A percentile compares a stretch with the other conserved stretches of the same genome.
phyloP scores from a whole-genome alignment of 257 asterid genomes.

The Jasminum sambac region DNA sequence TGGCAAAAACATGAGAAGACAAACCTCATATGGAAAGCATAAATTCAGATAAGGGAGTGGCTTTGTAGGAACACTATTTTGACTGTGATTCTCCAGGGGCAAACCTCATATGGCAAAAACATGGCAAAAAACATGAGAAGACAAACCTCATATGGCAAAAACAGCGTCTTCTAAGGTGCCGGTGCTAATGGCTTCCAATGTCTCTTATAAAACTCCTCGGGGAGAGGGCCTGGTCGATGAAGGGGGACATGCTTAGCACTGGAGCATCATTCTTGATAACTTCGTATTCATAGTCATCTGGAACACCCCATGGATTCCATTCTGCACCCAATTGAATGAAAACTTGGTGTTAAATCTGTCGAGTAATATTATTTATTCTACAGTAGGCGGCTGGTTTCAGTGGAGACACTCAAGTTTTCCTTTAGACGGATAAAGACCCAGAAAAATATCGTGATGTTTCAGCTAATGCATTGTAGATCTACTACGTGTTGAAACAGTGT shows the following conservation, averaged over 20 bases:
- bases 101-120: conserved; percentile 12
- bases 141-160: conserved; percentile 16
- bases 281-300: conserved; percentile 93
- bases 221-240: conserved; percentile 99
- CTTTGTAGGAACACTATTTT: conserved; percentile 34
- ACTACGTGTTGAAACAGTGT: background rate
- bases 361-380: conserved; percentile 1
- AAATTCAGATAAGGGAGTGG: background rate
- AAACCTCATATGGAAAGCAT: background rate
- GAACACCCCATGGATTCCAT: conserved; percentile 96
- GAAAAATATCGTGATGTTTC: background rate
- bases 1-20: background rate
- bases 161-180: conserved; percentile 58
- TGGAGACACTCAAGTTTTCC: background rate
- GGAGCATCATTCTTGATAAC: conserved; percentile 95
- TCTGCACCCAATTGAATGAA: conserved; percentile 44
- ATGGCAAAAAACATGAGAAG: background rate
- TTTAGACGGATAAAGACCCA: background rate
- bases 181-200: conserved; percentile 55
- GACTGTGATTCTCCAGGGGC: conserved; percentile 51
- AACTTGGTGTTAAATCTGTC: conserved; percentile 8
- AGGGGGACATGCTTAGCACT: conserved; percentile 80
- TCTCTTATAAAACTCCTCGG: conserved; percentile 85
- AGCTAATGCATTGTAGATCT: background rate
- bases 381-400: background rate